A percentile compares a stretch with the other conserved stretches of the same genome.
These are phyloP conservation scores for Pezicula radicicola DNA, from an alignment of 2,329 filamentous ascomycete species.

Conservation along the genomic window DNA sequence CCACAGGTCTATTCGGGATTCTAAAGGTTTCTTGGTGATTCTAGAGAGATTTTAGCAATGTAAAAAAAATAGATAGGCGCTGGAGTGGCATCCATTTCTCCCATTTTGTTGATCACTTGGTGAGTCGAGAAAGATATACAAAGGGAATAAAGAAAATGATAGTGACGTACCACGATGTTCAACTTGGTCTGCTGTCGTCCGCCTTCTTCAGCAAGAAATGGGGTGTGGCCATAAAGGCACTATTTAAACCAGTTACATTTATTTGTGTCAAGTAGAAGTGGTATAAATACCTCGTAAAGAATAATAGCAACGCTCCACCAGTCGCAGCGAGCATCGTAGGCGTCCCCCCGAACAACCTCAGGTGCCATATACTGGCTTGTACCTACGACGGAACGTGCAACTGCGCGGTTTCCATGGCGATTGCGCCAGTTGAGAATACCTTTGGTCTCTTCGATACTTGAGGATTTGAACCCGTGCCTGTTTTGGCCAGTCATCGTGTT, in stretches of 20 bases:
- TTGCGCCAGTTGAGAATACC: conserved; percentile 69
- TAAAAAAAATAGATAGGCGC: too few relatives aligned
- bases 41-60: conserved; percentile 37
- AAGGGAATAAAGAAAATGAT: conserved; percentile 2
- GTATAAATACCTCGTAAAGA: conserved; percentile 65
- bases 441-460: conserved; percentile 31
- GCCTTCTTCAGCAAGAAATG: conserved; percentile 77
- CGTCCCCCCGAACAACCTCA: conserved; percentile 78
- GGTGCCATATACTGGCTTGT: conserved; percentile 99
- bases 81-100: neutral
- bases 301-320: conserved; percentile 98
- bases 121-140: neutral
- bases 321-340: conserved; percentile 91
- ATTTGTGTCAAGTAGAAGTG: neutral
- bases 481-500: conserved; percentile 35
- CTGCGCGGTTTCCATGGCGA: conserved; percentile 62
- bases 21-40: conserved; percentile 66
- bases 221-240: conserved; percentile 88
- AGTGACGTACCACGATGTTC: conserved; percentile 68
- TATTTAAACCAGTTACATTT: conserved; percentile 21
- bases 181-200: conserved; percentile 76
- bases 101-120: neutral
- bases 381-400: conserved; percentile 84
- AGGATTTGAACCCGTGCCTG: conserved; percentile 34
- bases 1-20: conserved; percentile 64